Evolutionary conservation across 768 basidiomycete species (phyloP).

Genomic region (Kwoniella sp.): DNA sequence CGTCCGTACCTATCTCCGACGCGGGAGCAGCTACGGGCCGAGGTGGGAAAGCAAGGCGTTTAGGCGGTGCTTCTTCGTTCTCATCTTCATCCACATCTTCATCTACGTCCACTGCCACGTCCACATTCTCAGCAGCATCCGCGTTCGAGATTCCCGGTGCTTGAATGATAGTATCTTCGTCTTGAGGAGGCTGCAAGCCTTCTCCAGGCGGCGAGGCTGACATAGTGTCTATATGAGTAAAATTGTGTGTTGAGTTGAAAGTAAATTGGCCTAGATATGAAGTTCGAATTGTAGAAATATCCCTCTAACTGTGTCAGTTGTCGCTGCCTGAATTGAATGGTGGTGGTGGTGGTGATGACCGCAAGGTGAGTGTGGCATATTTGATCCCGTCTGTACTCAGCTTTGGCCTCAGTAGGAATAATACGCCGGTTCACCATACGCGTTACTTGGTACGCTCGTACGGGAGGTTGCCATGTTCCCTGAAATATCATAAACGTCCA

Average conservation of each 20-base stretch:
- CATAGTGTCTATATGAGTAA: conserved; percentile 4
- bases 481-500: not conserved
- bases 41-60: conserved; percentile 24
- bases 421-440: not conserved
- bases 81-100: conserved; percentile 70
- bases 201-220: conserved; percentile 27
- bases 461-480: not conserved
- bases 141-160: not conserved
- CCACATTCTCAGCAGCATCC: not conserved
- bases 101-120: conserved; percentile 60
- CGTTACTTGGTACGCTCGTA: not conserved
- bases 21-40: conserved; percentile 31
- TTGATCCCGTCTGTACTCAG: not conserved
- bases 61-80: conserved; percentile 55
- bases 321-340: not conserved
- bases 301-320: no score
- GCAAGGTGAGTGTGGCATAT: not conserved
- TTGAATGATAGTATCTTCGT: not conserved
- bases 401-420: not conserved
- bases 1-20: conserved; percentile 57
- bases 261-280: no score
- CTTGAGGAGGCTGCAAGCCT: not conserved
- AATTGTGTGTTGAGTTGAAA: no score
- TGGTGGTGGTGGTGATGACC: not conserved
- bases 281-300: no score